These are phyloP conservation scores for Mortierella sp. DNA, from an alignment of 371 early-diverging fungal genomes.

Conservation along the genomic window DNA sequence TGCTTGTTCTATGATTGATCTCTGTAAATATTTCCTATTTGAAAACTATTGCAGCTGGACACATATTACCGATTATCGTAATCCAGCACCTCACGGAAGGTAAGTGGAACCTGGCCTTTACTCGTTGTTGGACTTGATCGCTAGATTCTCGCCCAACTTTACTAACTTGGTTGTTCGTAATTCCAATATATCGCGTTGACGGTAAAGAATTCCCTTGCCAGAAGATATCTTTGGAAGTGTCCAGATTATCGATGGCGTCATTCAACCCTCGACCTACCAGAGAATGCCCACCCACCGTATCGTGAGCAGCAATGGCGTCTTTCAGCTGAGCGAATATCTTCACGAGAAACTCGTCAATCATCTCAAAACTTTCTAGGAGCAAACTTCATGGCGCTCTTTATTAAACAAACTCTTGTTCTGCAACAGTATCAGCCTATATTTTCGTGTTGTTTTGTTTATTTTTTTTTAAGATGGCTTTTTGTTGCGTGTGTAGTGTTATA, in stretches of 20 bases:
- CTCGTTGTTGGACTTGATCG: no score
- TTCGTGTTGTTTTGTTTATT: background rate
- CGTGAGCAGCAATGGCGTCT: slow-evolving; percentile 78
- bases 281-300: slow-evolving; percentile 86
- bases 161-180: background rate
- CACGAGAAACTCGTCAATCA: slow-evolving; percentile 33
- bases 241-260: slow-evolving; percentile 64
- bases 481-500: no score
- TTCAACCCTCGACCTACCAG: slow-evolving; percentile 72
- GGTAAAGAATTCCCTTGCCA: slow-evolving; percentile 71
- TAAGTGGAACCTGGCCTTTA: background rate
- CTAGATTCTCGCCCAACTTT: background rate
- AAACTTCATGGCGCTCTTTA: no score
- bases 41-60: slow-evolving; percentile 35
- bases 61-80: slow-evolving; percentile 49
- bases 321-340: slow-evolving; percentile 67
- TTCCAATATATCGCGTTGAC: background rate
- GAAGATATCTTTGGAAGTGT: slow-evolving; percentile 89
- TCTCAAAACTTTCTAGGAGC: slow-evolving; percentile 20
- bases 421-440: background rate
- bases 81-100: slow-evolving; percentile 56
- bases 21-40: background rate
- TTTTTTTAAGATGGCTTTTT: background rate
- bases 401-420: background rate
- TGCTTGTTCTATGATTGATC: background rate